Evolutionary conservation across 2,329 filamentous ascomycete genomes (phyloP).

Genomic region (Verticillium zaregamsianum): DNA sequence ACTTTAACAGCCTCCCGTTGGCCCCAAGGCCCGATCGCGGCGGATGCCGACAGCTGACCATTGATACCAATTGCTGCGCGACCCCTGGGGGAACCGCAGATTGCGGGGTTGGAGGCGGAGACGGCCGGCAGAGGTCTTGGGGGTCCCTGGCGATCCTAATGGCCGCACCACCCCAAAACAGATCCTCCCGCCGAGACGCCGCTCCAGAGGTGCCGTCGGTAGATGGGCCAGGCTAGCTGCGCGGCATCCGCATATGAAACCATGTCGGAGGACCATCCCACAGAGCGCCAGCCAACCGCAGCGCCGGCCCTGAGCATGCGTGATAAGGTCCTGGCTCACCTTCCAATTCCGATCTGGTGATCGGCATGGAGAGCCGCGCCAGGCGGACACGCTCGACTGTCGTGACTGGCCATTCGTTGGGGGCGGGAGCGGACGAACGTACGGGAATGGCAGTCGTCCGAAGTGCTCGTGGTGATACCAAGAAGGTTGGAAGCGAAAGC

Average conservation of each 20-base stretch:
- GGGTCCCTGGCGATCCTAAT: background rate
- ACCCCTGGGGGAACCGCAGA: background rate
- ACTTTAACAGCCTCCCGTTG: background rate
- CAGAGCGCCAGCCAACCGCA: conserved; percentile 8
- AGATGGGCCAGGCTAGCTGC: background rate
- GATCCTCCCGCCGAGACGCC: background rate
- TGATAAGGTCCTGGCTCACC: conserved; percentile 9
- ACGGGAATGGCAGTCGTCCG: background rate
- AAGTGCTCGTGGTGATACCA: background rate
- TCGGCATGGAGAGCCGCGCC: conserved; percentile 5
- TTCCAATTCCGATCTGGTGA: conserved; percentile 10
- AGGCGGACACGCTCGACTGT: conserved; percentile 3
- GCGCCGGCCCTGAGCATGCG: conserved; percentile 10
- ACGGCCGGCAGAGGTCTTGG: background rate
- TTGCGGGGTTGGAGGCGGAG: background rate
- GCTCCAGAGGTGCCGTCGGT: background rate
- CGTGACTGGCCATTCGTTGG: background rate
- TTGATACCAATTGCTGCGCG: background rate
- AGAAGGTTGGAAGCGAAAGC: background rate
- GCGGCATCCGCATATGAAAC: background rate
- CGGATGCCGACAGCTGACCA: background rate
- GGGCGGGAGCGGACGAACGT: background rate
- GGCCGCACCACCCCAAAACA: background rate
- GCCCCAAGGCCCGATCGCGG: background rate
- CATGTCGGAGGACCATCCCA: background rate